phyloP scores from a whole-genome alignment of 371 early-diverging fungal species.

The Mucor piriformis region DNA sequence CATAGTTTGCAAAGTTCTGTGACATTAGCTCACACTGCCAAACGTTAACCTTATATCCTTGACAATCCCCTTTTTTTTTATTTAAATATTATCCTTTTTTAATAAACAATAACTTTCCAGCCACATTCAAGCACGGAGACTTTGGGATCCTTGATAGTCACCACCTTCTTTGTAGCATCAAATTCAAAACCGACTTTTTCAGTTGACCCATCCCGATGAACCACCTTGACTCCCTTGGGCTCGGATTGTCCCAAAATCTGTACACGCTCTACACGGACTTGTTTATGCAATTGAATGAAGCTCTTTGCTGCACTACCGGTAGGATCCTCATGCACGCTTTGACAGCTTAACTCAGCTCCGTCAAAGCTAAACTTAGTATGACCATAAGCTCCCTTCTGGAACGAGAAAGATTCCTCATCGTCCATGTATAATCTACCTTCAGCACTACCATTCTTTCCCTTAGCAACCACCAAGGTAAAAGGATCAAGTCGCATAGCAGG shows the following conservation, averaged over 20 bases:
- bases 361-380: constrained; percentile 51
- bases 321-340: constrained; percentile 28
- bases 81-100: constrained; percentile 7
- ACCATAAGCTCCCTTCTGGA: constrained; percentile 65
- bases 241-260: constrained; percentile 40
- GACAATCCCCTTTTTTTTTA: not conserved
- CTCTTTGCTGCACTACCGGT: constrained; percentile 17
- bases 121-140: constrained; percentile 58
- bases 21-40: constrained; percentile 35
- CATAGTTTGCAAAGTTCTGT: constrained; percentile 56
- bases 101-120: constrained; percentile 60
- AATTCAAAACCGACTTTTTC: constrained; percentile 19
- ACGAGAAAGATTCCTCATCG: constrained; percentile 87
- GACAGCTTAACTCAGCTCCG: constrained; percentile 31
- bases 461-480: constrained; percentile 85
- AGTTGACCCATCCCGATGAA: constrained; percentile 8
- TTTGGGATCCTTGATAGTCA: constrained; percentile 72
- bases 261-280: constrained; percentile 50
- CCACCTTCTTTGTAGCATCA: constrained; percentile 28
- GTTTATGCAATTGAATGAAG: constrained; percentile 28
- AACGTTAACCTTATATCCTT: constrained; percentile 1
- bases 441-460: constrained; percentile 71
- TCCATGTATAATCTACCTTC: constrained; percentile 83
- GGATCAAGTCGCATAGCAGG: constrained; percentile 85
- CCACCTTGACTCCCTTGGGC: constrained; percentile 20